A percentile compares a stretch with the other conserved stretches of the same genome.
Evolutionary conservation across 495 filamentous ascomycete species (phyloP).

Genomic region (Lasiosphaeris hirsuta): DNA sequence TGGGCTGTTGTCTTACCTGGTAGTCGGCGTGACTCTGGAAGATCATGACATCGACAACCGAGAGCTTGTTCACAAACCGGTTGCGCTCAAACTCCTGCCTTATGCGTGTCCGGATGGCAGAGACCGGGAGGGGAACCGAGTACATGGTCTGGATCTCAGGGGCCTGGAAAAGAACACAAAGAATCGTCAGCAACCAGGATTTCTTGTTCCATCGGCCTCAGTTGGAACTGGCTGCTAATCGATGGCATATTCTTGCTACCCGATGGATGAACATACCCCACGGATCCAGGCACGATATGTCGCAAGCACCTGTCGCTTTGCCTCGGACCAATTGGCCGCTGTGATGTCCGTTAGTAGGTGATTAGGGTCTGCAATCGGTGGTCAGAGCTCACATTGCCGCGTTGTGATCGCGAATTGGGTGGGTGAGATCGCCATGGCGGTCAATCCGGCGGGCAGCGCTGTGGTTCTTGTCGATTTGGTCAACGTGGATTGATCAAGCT

Average conservation of each 20-base stretch:
- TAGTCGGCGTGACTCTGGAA: conserved; percentile 86
- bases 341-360: conserved; percentile 18
- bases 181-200: conserved; percentile 9
- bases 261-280: conserved; percentile 60
- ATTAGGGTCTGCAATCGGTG: neutral
- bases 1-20: conserved; percentile 53
- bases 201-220: neutral
- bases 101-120: conserved; percentile 86
- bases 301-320: conserved; percentile 73
- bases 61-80: conserved; percentile 85
- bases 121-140: conserved; percentile 81
- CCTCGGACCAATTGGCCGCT: conserved; percentile 88
- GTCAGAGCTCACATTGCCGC: conserved; percentile 68
- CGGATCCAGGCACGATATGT: conserved; percentile 93
- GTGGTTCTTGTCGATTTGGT: conserved; percentile 22
- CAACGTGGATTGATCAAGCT: conserved; percentile 9
- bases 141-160: conserved; percentile 97
- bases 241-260: neutral
- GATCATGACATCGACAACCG: conserved; percentile 81
- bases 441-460: conserved; percentile 12
- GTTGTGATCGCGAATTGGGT: conserved; percentile 89
- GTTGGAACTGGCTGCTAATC: neutral
- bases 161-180: conserved; percentile 55
- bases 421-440: conserved; percentile 68
- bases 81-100: conserved; percentile 97